Evolutionary conservation across 1,284 basidiomycete genomes (phyloP), one percentile per base, ranked within the genome.

Genomic region (Boletellus deceptivus): DNA sequence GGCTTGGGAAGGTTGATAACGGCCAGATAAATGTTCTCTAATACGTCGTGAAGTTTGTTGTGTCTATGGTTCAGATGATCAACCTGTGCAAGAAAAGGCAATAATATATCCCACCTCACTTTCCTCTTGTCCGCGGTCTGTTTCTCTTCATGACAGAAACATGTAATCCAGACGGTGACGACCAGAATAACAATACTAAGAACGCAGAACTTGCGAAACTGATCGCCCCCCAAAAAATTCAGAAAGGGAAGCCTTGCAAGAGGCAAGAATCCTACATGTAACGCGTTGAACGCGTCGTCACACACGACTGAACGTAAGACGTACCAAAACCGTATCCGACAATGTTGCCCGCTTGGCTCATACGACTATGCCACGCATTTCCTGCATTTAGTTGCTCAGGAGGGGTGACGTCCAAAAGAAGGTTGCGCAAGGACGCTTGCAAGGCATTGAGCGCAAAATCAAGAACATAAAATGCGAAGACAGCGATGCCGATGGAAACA

Each of bases 301-400:
- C 11, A 41, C 13, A 40, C 13, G 22, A 18, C 3, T 33, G 34
- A 13, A 43, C 6, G 33, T 39, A 11, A 8, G 10, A 65, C 79
- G 54, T 64, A 86, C 91, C 93, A 62, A 94, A 88, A 2, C 89
- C 90, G 70, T 87, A 97, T 2, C 95, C 94, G 57, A 95, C 71
- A 48, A 97, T 95, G 64, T 94, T 97, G 22, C 93, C 94, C n/a
- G 92, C 84, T 65, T 97, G 93, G 43, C 85, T 88, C 89, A 97
- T 95, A 51, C 93, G 79, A 16, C 94, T 92, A 60, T 98, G 93
- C 95, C 96, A 99, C n/a, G 96, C 96, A 72, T 98, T 99, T 6
- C 90, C 94, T 14, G 85, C 79, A 56, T 88, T 93, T 33, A 98
- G 81, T 69, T 98, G 94, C 55, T 88, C 80, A 4, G 86, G 80